phyloP scores from a whole-genome alignment of 2,329 filamentous ascomycete genomes.

The Didymella pinodella region DNA sequence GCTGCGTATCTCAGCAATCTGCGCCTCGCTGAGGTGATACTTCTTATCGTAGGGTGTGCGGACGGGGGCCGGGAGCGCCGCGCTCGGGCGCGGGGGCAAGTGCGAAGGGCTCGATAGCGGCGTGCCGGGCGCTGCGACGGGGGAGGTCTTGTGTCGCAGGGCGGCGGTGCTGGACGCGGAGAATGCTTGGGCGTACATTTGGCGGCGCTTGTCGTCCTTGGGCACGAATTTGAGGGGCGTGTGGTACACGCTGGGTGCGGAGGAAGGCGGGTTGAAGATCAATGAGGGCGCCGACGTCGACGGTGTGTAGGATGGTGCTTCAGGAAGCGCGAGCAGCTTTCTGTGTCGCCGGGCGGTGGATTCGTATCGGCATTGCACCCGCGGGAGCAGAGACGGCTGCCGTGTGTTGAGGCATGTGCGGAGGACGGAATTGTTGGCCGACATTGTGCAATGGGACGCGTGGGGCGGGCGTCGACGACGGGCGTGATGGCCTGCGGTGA shows the following conservation, averaged over 20 bases:
- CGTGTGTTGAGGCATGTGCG: constrained; percentile 33
- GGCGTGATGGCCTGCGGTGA: constrained; percentile 21
- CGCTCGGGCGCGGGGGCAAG: constrained; percentile 36
- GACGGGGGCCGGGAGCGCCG: constrained; percentile 58
- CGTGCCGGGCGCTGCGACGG: constrained; percentile 42
- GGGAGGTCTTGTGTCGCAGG: constrained; percentile 32
- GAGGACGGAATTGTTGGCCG: constrained; percentile 43
- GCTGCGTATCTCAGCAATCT: constrained; percentile 67
- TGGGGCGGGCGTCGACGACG: constrained; percentile 18
- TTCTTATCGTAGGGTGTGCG: constrained; percentile 63
- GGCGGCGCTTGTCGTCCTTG: constrained; percentile 62
- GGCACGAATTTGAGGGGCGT: constrained; percentile 72
- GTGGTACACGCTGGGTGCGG: constrained; percentile 68
- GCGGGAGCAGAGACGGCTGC: constrained; percentile 34
- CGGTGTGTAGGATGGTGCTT: constrained; percentile 54
- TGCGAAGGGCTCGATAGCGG: constrained; percentile 30
- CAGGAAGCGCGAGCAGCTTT: constrained; percentile 56
- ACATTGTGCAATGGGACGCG: constrained; percentile 39
- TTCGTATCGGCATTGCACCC: constrained; percentile 51
- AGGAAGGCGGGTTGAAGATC: constrained; percentile 71
- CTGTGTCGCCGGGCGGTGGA: constrained; percentile 57
- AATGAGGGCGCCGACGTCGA: constrained; percentile 39
- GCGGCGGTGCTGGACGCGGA: constrained; percentile 32
- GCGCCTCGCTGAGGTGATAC: constrained; percentile 65
- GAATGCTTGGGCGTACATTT: constrained; percentile 53